Evolutionary conservation across 495 filamentous ascomycete genomes (phyloP).

Genomic region (Recurvomyces mirabilis): DNA sequence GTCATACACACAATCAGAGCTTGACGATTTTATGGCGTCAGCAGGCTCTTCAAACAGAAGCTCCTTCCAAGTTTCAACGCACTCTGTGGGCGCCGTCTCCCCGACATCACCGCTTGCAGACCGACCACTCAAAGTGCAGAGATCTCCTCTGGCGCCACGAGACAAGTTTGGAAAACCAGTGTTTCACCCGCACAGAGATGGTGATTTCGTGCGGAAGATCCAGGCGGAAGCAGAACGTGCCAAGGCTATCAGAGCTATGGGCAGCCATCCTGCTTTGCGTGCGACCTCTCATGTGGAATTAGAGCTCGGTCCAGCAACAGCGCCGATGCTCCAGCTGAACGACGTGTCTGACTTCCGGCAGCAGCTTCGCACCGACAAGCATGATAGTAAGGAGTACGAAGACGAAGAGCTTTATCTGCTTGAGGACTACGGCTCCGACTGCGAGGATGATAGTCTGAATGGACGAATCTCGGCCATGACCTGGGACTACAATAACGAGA

Average conservation of each 20-base stretch:
- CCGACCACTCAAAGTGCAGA: not conserved
- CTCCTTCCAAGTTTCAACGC: not conserved
- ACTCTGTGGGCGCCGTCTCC: not conserved
- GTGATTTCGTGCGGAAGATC: not conserved
- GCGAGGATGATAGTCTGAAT: no score
- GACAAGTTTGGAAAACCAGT: not conserved
- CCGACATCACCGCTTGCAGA: not conserved
- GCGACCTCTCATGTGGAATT: not conserved
- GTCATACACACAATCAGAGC: no score
- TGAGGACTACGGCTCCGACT: no score
- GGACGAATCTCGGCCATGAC: no score
- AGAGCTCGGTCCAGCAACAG: not conserved
- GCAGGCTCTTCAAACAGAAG: not conserved
- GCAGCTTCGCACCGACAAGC: no score
- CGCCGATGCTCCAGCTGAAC: not conserved
- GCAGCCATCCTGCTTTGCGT: conserved; percentile 6
- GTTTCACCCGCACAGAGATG: not conserved
- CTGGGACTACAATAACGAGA: no score
- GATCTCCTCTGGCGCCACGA: not conserved
- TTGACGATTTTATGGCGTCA: not conserved
- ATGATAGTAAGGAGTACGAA: no score
- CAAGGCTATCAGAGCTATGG: not conserved
- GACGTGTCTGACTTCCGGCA: conserved; percentile 1
- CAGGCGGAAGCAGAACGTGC: not conserved
- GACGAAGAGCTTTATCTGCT: no score